Evolutionary conservation across 2,329 filamentous ascomycete species (phyloP).

Genomic region (Neocucurbitaria cava): DNA sequence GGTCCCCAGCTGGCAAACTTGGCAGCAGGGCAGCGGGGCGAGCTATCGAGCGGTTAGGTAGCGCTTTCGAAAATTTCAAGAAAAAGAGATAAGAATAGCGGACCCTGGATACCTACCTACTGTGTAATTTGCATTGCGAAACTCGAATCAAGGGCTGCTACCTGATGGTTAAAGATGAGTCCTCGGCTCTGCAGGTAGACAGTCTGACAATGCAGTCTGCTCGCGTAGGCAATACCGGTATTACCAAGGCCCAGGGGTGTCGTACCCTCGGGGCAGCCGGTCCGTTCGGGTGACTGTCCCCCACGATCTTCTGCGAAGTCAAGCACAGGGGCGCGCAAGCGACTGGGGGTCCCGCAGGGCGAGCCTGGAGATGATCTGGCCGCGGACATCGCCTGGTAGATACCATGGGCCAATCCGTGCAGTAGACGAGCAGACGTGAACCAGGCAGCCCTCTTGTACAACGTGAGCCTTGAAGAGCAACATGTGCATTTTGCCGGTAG

Average conservation of each 20-base stretch:
- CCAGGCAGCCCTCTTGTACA: constrained; percentile 15
- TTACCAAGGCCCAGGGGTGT: constrained; percentile 17
- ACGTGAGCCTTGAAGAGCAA: constrained; percentile 10
- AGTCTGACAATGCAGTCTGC: neutral
- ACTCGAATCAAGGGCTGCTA: neutral
- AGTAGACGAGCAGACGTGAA: constrained; percentile 17
- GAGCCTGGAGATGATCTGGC: constrained; percentile 20
- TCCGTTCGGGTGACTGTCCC: constrained; percentile 27
- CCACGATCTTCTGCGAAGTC: constrained; percentile 33
- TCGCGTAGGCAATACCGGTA: constrained; percentile 11
- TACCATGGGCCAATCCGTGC: constrained; percentile 15
- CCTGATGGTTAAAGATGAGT: neutral
- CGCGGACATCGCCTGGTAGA: constrained; percentile 22
- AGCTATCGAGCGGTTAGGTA: constrained; percentile 32
- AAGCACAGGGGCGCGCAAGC: constrained; percentile 29
- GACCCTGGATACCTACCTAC: too few species aligned
- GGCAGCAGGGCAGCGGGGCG: constrained; percentile 33
- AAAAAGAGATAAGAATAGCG: constrained; percentile 38
- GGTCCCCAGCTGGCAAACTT: constrained; percentile 16
- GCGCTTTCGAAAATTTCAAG: constrained; percentile 28
- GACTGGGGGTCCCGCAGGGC: constrained; percentile 32
- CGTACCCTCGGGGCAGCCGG: constrained; percentile 26
- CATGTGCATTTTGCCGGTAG: constrained; percentile 12
- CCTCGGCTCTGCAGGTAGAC: neutral
- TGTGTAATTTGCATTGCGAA: constrained; percentile 5